Conservation (phyloP, 352 stramenopile genomes). For the Globisporangium iwayamae region DNA sequence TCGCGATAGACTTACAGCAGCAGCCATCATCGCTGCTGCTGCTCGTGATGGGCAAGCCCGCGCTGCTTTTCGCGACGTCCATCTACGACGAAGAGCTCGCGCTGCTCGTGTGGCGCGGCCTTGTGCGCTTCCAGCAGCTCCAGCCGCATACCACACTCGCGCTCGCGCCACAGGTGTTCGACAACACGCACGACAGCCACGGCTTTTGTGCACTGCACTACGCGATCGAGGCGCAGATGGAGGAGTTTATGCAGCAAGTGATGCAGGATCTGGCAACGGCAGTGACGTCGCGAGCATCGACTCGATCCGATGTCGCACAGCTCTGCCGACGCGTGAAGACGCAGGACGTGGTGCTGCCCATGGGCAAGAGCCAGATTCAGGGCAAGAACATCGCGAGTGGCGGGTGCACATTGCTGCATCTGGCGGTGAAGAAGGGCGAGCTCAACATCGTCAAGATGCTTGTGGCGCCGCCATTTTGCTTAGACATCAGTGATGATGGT, state of each 20-base stretch:
- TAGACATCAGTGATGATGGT: constrained; percentile 16
- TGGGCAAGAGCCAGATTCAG: constrained; percentile 55
- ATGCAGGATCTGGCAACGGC: constrained; percentile 19
- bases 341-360: constrained; percentile 64
- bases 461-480: constrained; percentile 29
- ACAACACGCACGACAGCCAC: constrained; percentile 67
- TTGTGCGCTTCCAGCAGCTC: constrained; percentile 39
- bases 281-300: neutral
- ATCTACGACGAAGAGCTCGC: constrained; percentile 85
- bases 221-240: constrained; percentile 72
- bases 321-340: constrained; percentile 32
- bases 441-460: constrained; percentile 46
- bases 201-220: constrained; percentile 75
- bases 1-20: neutral
- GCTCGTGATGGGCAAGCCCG: constrained; percentile 71
- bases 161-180: constrained; percentile 56
- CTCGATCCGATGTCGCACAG: neutral
- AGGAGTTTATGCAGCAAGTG: constrained; percentile 39
- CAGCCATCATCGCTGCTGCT: constrained; percentile 23
- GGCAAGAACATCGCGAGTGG: constrained; percentile 71
- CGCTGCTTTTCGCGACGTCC: constrained; percentile 73
- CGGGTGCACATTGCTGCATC: constrained; percentile 65
- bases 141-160: constrained; percentile 30
- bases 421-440: constrained; percentile 61
- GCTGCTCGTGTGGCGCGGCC: constrained; percentile 52